Conservation (phyloP, 495 filamentous ascomycete genomes). For the Penicillium cosmopolitanum region DNA sequence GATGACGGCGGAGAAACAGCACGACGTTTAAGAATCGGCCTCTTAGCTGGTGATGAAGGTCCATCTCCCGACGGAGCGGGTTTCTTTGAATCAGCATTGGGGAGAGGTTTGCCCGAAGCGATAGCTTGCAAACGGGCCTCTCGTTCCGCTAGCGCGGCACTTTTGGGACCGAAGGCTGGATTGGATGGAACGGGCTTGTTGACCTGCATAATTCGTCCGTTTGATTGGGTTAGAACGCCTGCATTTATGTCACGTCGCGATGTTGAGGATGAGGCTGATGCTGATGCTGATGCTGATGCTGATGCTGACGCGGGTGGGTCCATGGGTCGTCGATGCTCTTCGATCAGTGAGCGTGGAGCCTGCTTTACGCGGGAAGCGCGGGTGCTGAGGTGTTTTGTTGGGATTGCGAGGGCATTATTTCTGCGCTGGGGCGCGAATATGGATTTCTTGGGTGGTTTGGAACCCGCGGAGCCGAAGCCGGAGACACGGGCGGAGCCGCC, state of each 20-base stretch:
- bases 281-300: neutral
- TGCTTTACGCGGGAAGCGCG: conserved; percentile 40
- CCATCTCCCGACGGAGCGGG: neutral
- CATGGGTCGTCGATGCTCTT: conserved; percentile 42
- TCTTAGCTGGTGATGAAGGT: neutral
- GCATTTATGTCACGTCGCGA: neutral
- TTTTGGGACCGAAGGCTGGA: neutral
- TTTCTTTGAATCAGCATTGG: neutral
- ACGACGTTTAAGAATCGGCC: neutral
- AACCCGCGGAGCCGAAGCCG: neutral
- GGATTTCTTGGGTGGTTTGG: conserved; percentile 35
- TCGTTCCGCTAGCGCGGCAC: conserved; percentile 29
- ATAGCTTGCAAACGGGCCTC: conserved; percentile 38
- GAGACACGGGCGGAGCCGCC: neutral
- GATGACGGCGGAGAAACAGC: neutral
- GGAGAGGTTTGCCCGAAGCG: conserved; percentile 25
- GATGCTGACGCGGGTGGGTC: conserved; percentile 17
- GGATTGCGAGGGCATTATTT: conserved; percentile 42
- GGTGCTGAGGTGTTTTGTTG: conserved; percentile 44
- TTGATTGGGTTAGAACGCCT: neutral
- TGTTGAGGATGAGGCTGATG: neutral
- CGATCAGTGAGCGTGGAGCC: conserved; percentile 47
- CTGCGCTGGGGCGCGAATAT: conserved; percentile 43
- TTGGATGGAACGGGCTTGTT: conserved; percentile 24
- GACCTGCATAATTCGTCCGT: conserved; percentile 6